A percentile compares a stretch with the other conserved stretches of the same genome.
Evolutionary conservation across 2,329 filamentous ascomycete genomes (phyloP).

Genomic region (Teratosphaeria gauchensis): DNA sequence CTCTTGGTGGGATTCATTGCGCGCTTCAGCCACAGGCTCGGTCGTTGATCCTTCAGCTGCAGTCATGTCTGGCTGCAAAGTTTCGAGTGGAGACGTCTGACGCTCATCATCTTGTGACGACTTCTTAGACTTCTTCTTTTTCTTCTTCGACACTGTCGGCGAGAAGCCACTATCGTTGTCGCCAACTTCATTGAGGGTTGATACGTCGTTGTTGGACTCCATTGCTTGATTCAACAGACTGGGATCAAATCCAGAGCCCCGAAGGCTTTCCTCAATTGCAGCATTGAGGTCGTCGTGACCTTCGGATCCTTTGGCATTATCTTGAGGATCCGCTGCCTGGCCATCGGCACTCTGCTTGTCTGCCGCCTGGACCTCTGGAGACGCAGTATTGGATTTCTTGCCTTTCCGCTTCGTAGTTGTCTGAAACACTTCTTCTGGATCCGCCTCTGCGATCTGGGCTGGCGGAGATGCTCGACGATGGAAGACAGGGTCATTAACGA

Average conservation of each 20-base stretch:
- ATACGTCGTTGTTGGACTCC: constrained; percentile 18
- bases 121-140: neutral
- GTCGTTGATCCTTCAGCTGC: neutral
- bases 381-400: constrained; percentile 23
- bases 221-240: constrained; percentile 29
- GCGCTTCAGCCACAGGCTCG: neutral
- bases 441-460: constrained; percentile 21
- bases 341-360: neutral
- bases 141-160: neutral
- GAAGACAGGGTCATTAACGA: constrained; percentile 33
- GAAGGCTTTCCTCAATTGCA: constrained; percentile 27
- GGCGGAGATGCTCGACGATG: constrained; percentile 27
- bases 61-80: neutral
- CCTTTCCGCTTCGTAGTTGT: constrained; percentile 20
- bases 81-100: neutral
- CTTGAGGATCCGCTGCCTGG: neutral
- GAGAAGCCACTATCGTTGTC: neutral
- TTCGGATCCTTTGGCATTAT: neutral
- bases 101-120: neutral
- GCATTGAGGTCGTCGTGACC: constrained; percentile 23
- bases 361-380: neutral
- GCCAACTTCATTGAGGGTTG: constrained; percentile 8
- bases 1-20: too few relatives aligned
- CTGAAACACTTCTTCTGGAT: constrained; percentile 20
- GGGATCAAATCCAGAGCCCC: constrained; percentile 25